Evolutionary conservation across 2,329 filamentous ascomycete genomes (phyloP).

Genomic region (Pseudogymnoascus destructans): DNA sequence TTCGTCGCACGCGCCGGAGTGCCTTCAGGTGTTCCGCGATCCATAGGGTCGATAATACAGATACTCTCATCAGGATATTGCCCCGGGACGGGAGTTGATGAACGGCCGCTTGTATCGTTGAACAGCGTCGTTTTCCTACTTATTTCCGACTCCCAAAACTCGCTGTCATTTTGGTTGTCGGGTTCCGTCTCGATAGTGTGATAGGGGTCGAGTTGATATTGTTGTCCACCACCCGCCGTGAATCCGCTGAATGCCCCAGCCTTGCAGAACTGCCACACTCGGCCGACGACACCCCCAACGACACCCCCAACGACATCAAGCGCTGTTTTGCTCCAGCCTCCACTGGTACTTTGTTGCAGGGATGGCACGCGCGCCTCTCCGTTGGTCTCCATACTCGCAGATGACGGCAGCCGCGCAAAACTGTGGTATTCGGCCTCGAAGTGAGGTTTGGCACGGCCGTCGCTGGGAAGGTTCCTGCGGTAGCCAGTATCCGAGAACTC

Average conservation of each 20-base stretch:
- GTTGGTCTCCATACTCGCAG: slow-evolving; percentile 14
- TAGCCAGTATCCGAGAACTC: slow-evolving; percentile 29
- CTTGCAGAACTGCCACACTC: slow-evolving; percentile 76
- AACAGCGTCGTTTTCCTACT: neutral
- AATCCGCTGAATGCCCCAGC: slow-evolving; percentile 66
- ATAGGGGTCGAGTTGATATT: slow-evolving; percentile 42
- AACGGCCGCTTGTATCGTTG: neutral
- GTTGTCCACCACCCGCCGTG: slow-evolving; percentile 67
- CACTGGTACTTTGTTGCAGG: slow-evolving; percentile 19
- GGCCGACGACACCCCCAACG: slow-evolving; percentile 57
- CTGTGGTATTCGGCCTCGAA: slow-evolving; percentile 12
- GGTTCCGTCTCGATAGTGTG: neutral
- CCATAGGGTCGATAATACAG: slow-evolving; percentile 30
- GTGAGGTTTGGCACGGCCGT: neutral
- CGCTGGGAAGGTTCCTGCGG: slow-evolving; percentile 21
- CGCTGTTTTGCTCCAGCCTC: slow-evolving; percentile 45
- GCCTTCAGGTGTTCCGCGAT: slow-evolving; percentile 24
- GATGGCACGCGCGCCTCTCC: slow-evolving; percentile 15
- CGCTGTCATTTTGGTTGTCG: neutral
- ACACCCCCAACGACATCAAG: slow-evolving; percentile 52
- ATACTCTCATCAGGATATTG: slow-evolving; percentile 39
- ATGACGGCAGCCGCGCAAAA: neutral
- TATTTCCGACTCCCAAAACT: neutral
- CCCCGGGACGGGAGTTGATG: slow-evolving; percentile 37
- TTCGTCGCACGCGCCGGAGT: slow-evolving; percentile 34